Conservation (phyloP, 208 protist species). For the Porcisia deanei region DNA sequence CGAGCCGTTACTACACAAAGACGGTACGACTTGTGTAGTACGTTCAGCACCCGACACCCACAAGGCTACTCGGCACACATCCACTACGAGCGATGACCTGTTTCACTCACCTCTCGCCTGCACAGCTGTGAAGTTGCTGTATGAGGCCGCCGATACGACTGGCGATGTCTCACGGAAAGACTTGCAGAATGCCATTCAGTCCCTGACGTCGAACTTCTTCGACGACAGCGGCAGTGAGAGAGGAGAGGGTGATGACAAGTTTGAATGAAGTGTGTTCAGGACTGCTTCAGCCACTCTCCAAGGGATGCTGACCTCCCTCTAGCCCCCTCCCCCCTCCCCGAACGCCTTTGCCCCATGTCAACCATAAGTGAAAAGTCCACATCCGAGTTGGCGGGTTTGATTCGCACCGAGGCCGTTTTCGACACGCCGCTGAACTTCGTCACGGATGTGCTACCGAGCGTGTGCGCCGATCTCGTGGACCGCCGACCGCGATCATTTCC, state of each 20-base stretch:
- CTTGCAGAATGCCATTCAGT: slow-evolving; percentile 40
- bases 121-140: slow-evolving; percentile 47
- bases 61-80: background rate
- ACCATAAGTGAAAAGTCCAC: background rate
- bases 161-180: slow-evolving; percentile 41
- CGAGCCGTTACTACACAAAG: background rate
- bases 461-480: background rate
- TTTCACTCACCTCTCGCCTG: slow-evolving; percentile 31
- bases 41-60: background rate
- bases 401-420: background rate
- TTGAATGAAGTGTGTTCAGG: slow-evolving; percentile 5
- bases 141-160: slow-evolving; percentile 38
- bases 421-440: background rate
- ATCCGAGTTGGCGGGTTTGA: background rate
- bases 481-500: background rate
- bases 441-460: background rate
- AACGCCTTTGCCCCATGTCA: background rate
- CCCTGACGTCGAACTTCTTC: slow-evolving; percentile 45
- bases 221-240: slow-evolving; percentile 4
- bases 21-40: background rate
- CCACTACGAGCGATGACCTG: background rate
- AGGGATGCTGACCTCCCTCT: background rate
- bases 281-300: background rate
- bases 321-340: background rate
- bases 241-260: background rate